These are phyloP conservation scores for Talaromyces piceae DNA, from an alignment of 2,329 filamentous ascomycete species.

Conservation along the genomic window DNA sequence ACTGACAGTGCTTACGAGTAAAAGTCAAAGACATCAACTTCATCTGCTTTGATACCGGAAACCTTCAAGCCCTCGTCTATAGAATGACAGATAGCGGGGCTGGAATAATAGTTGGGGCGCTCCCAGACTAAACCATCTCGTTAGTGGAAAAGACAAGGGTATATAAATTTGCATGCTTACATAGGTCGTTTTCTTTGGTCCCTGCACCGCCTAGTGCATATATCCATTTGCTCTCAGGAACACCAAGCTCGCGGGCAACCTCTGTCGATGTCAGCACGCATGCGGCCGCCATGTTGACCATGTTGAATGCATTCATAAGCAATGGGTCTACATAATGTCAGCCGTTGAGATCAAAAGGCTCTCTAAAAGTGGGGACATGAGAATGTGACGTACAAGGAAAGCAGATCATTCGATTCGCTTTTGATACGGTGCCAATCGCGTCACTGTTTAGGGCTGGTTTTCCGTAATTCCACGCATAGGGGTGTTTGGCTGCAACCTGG, in stretches of 20 bases:
- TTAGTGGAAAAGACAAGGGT: background rate
- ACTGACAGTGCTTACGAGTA: constrained; percentile 45
- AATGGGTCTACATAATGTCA: constrained; percentile 48
- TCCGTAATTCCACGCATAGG: constrained; percentile 52
- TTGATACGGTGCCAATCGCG: constrained; percentile 47
- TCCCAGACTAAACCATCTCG: constrained; percentile 48
- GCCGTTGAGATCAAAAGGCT: no score
- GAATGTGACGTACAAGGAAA: constrained; percentile 49
- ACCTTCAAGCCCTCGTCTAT: constrained; percentile 47
- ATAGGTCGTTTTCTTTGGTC: constrained; percentile 50
- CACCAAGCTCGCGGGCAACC: constrained; percentile 47
- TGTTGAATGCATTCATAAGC: constrained; percentile 66
- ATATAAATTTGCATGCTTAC: constrained; percentile 26
- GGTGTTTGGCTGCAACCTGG: constrained; percentile 46
- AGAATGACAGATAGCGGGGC: constrained; percentile 51
- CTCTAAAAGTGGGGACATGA: background rate
- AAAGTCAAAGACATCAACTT: constrained; percentile 57
- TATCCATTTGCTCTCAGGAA: constrained; percentile 53
- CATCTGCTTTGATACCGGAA: constrained; percentile 40
- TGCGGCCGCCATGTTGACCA: constrained; percentile 56
- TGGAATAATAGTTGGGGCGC: constrained; percentile 51
- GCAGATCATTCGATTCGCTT: constrained; percentile 60
- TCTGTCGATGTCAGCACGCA: constrained; percentile 53
- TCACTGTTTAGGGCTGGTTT: constrained; percentile 39
- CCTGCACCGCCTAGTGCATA: constrained; percentile 59